Conservation (phyloP, 768 basidiomycete genomes). For the Cystofilobasidium ferigula region DNA sequence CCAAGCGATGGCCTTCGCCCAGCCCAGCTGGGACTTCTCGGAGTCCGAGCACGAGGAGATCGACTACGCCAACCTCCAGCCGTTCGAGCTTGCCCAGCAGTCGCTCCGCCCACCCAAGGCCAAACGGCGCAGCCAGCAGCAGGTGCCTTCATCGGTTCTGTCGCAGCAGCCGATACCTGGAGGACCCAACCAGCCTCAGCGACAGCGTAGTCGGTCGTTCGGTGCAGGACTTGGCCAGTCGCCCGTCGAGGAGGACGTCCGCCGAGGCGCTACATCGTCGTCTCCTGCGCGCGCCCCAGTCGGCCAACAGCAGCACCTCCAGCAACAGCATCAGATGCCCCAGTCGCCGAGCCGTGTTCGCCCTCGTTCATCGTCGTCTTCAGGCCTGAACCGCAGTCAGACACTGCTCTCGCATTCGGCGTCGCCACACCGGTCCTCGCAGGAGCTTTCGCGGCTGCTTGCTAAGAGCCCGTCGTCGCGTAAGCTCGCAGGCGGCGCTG, state of each 20-base stretch:
- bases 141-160: neutral
- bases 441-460: neutral
- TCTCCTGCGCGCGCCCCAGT: neutral
- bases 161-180: neutral
- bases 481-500: slow-evolving; percentile 7
- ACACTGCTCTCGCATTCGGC: slow-evolving; percentile 2
- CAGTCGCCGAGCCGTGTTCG: neutral
- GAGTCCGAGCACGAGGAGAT: neutral
- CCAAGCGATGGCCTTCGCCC: too few relatives aligned
- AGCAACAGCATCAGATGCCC: too few relatives aligned
- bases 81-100: neutral
- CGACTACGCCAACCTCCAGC: neutral
- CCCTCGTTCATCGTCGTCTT: neutral
- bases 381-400: neutral
- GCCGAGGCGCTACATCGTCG: neutral
- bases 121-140: neutral
- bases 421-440: neutral
- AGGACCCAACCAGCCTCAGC: neutral
- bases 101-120: neutral
- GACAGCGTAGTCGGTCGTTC: neutral
- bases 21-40: neutral
- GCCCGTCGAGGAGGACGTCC: neutral
- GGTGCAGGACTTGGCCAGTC: neutral
- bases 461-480: slow-evolving; percentile 9
- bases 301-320: neutral